A percentile compares a stretch with the other conserved stretches of the same genome.
Conservation (phyloP, 1,139 yeast genomes). For the Hanseniaspora gamundiae region DNA sequence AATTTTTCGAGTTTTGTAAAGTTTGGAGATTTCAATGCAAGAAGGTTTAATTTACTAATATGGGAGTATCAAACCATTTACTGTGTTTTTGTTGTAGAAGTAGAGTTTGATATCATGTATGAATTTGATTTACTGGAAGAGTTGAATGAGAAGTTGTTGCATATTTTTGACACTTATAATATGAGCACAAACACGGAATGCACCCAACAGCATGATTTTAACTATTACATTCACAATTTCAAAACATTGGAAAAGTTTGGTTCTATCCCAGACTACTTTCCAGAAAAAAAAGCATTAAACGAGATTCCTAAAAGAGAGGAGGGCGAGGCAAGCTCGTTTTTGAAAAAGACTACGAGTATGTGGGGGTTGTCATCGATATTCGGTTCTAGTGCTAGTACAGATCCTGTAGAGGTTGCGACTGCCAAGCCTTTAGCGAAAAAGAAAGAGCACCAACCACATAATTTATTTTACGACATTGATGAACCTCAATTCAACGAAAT, state of each 20-base stretch:
- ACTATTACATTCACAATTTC: neutral
- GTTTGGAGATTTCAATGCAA: neutral
- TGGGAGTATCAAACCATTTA: conserved; percentile 22
- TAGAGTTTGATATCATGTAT: conserved; percentile 18
- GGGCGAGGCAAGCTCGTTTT: neutral
- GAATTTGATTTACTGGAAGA: conserved; percentile 18
- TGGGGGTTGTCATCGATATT: neutral
- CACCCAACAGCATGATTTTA: neutral
- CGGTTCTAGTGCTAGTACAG: neutral
- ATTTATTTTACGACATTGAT: neutral
- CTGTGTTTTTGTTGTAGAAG: conserved; percentile 16
- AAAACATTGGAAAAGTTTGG: neutral
- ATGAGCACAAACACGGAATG: neutral
- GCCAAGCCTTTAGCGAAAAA: neutral
- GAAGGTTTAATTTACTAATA: conserved; percentile 16
- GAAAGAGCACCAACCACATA: neutral
- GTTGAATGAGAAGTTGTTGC: conserved; percentile 9
- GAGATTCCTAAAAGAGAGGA: neutral
- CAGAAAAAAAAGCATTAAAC: conserved; percentile 1
- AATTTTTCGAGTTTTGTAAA: neutral
- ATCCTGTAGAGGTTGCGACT: neutral
- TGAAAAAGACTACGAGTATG: neutral
- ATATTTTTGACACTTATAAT: neutral
- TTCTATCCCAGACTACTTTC: conserved; percentile 5
- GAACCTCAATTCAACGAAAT: neutral